Evolutionary conservation across 2,329 filamentous ascomycete genomes (phyloP).

Genomic region (Fusarium sp.): DNA sequence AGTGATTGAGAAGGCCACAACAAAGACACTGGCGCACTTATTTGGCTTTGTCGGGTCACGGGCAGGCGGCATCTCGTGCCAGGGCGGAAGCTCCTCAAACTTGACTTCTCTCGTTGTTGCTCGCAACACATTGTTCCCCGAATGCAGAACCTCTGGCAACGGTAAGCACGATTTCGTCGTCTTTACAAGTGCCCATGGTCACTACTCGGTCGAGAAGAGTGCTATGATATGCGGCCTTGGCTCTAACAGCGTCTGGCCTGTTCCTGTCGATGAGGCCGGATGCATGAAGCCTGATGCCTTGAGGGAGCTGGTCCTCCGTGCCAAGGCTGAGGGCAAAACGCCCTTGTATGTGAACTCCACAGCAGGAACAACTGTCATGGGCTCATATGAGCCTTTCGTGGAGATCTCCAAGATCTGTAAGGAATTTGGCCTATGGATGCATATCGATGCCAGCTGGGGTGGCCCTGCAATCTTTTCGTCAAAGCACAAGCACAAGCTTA

Average conservation of each 20-base stretch:
- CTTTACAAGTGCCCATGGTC: conserved; percentile 90
- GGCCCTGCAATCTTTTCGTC: conserved; percentile 83
- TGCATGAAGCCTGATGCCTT: conserved; percentile 78
- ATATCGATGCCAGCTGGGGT: conserved; percentile 94
- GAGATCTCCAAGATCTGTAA: conserved; percentile 79
- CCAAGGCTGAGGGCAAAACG: conserved; percentile 76
- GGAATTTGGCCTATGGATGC: conserved; percentile 84
- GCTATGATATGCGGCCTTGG: conserved; percentile 93
- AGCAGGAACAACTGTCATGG: conserved; percentile 92
- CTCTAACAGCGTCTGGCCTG: conserved; percentile 76
- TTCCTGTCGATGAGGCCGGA: conserved; percentile 80
- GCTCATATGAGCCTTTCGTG: conserved; percentile 85
- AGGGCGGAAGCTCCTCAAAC: conserved; percentile 88
- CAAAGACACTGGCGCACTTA: conserved; percentile 76
- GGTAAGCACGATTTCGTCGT: conserved; percentile 76
- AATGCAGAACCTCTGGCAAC: conserved; percentile 81
- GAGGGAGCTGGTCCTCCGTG: conserved; percentile 70
- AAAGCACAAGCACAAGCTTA: conserved; percentile 73
- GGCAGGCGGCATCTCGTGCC: conserved; percentile 81
- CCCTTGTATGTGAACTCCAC: conserved; percentile 97
- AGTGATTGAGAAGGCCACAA: conserved; percentile 87
- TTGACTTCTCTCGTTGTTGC: conserved; percentile 87
- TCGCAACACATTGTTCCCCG: conserved; percentile 85
- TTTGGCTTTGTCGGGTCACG: conserved; percentile 81
- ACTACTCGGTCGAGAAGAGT: conserved; percentile 95